Evolutionary conservation across 495 filamentous ascomycete genomes (phyloP).

Genomic region (Halenospora varia): DNA sequence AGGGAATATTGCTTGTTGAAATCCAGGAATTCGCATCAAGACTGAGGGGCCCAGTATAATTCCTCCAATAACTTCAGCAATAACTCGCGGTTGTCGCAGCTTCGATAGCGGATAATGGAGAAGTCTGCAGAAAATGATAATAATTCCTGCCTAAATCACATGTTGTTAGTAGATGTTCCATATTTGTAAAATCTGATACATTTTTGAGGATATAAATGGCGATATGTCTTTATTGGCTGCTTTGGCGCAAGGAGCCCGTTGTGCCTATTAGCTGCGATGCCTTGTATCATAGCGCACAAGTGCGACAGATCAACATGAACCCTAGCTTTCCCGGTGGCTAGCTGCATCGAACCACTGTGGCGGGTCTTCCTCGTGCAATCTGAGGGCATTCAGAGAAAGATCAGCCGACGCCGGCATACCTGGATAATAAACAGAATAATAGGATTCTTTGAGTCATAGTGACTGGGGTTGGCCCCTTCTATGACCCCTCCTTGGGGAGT

Average conservation of each 20-base stretch:
- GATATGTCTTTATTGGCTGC: neutral
- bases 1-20: constrained; percentile 75
- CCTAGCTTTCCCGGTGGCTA: neutral
- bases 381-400: neutral
- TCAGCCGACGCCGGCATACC: constrained; percentile 41
- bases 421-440: constrained; percentile 94
- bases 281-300: neutral
- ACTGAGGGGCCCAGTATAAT: constrained; percentile 87
- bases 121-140: constrained; percentile 84
- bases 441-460: constrained; percentile 75
- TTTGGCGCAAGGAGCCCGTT: neutral
- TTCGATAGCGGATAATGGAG: constrained; percentile 82
- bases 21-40: constrained; percentile 79
- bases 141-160: constrained; percentile 67
- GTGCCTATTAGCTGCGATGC: neutral
- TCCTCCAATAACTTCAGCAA: constrained; percentile 92
- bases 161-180: constrained; percentile 11
- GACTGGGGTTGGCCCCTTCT: constrained; percentile 67
- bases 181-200: neutral
- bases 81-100: constrained; percentile 86
- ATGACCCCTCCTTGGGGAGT: constrained; percentile 65
- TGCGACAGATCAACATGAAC: neutral
- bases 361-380: neutral
- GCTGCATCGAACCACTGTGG: constrained; percentile 8
- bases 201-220: neutral